Evolutionary conservation across 73 alveolate genomes (phyloP).

Genomic region (Paramecium pentaurelia): DNA sequence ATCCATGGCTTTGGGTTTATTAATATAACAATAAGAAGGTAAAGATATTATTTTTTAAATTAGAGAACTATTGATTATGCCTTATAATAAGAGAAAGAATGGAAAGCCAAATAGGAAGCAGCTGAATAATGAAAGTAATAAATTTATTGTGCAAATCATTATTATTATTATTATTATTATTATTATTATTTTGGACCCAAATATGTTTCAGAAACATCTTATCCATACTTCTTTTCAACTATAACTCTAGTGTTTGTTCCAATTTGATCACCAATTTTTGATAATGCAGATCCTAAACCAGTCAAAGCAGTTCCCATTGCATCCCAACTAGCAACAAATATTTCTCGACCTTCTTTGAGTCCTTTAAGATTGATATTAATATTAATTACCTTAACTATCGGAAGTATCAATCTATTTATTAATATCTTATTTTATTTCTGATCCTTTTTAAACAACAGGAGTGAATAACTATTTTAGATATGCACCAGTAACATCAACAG

Average conservation of each 20-base stretch:
- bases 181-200: neutral
- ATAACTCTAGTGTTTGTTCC: neutral
- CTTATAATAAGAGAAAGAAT: neutral
- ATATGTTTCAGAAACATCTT: neutral
- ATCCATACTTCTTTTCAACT: slow-evolving; percentile 21
- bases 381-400: neutral
- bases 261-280: slow-evolving; percentile 22
- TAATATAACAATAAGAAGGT: slow-evolving; percentile 11
- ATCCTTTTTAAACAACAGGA: slow-evolving; percentile 10
- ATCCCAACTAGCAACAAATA: slow-evolving; percentile 38
- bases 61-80: slow-evolving; percentile 45
- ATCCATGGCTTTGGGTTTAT: slow-evolving; percentile 51
- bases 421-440: neutral
- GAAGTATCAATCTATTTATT: neutral
- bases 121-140: slow-evolving; percentile 11
- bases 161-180: neutral
- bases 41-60: neutral
- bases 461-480: slow-evolving; percentile 26
- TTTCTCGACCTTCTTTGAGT: slow-evolving; percentile 3
- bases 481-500: slow-evolving; percentile 21
- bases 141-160: neutral
- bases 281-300: slow-evolving; percentile 37
- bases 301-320: slow-evolving; percentile 37
- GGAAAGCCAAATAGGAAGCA: neutral
- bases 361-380: neutral